Base-by-base conservation (phyloP, 2,329 filamentous ascomycete species). In the Chrysoporthe deuterocubensis region DNA sequence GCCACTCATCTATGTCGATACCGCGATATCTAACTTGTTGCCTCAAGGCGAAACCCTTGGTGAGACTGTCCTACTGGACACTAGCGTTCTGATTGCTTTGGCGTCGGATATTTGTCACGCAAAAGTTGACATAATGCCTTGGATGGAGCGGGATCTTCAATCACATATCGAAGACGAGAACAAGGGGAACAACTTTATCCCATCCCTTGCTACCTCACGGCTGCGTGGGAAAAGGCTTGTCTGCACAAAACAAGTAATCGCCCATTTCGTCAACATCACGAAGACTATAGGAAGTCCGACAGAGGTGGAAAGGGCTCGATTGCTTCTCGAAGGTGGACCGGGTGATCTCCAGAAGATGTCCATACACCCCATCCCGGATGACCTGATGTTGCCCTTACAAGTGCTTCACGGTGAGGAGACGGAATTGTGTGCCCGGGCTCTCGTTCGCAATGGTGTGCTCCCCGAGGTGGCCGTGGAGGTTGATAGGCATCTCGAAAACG, bases 101-200 rank as follows among this genome's bases (percentile, higher is more conserved):
- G 86, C 90, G 1, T 93, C 91, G 0, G 92, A 94, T 73, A 87
- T 94, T 37, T 91, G 89, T 1, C 90, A 94, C 74, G 73, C 74
- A 4, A 68, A 71, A 7, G 77, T 83, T 5, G 62, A 72, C 0
- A 71, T 75, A 42, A 75, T 81, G 67, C 73, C 78, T 1, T 79
- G 79, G 74, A 79, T 80, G 72, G 89, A 90, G 71, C 81, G 78
- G 32, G 86, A 88, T 56, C 88, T 93, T 62, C 79, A 85, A 62
- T 83, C 85, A 16, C 90, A 93, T 74, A 87, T 93, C 68, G 83
- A 88, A 43, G 92, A 94, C 76, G 81, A 81, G 44, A 80, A 85
- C 50, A 83, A 89, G 63, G 86, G 89, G 6, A 78, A 92, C 54
- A 78, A 91, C 1, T 78, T 76, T 18, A 82, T 87, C 1, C 83